Evolutionary conservation across 2,329 filamentous ascomycete genomes (phyloP).

Genomic region (Fusarium foetens): DNA sequence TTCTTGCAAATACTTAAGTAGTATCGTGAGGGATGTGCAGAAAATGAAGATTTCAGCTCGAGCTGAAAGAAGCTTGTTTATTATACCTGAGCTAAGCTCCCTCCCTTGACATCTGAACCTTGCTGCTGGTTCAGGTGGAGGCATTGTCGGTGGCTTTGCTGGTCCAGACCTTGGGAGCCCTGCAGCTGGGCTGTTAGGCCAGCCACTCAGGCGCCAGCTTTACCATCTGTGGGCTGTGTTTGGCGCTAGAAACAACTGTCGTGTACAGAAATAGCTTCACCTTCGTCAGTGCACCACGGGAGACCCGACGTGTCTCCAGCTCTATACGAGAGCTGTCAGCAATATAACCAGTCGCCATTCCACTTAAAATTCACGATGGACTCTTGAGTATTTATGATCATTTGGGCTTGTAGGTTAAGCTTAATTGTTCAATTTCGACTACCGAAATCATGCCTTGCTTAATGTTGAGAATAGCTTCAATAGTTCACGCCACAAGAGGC

Average conservation of each 20-base stretch:
- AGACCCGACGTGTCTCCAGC: neutral
- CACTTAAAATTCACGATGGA: neutral
- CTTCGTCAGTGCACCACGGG: neutral
- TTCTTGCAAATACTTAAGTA: neutral
- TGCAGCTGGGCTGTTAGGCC: slow-evolving; percentile 2
- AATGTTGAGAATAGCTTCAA: slow-evolving; percentile 9
- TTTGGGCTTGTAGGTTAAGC: neutral
- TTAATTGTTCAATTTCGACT: neutral
- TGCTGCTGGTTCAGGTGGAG: slow-evolving; percentile 11
- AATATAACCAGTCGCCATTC: neutral
- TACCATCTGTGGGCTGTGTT: slow-evolving; percentile 20
- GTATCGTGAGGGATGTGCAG: neutral
- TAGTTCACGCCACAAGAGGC: slow-evolving; percentile 16
- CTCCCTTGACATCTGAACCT: slow-evolving; percentile 14
- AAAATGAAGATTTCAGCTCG: neutral
- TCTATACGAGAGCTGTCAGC: neutral
- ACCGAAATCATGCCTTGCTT: neutral
- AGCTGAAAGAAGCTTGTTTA: slow-evolving; percentile 16
- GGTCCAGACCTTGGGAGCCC: slow-evolving; percentile 18
- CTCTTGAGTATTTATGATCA: neutral
- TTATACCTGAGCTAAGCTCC: slow-evolving; percentile 21
- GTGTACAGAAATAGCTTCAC: slow-evolving; percentile 26
- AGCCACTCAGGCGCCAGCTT: slow-evolving; percentile 18
- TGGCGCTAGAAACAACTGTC: neutral
- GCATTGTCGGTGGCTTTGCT: slow-evolving; percentile 28